Percentiles rank a stretch among this genome's conserved stretches.
Evolutionary conservation across 805 yeast genomes (phyloP).

Genomic region (Hanseniaspora thailandica): DNA sequence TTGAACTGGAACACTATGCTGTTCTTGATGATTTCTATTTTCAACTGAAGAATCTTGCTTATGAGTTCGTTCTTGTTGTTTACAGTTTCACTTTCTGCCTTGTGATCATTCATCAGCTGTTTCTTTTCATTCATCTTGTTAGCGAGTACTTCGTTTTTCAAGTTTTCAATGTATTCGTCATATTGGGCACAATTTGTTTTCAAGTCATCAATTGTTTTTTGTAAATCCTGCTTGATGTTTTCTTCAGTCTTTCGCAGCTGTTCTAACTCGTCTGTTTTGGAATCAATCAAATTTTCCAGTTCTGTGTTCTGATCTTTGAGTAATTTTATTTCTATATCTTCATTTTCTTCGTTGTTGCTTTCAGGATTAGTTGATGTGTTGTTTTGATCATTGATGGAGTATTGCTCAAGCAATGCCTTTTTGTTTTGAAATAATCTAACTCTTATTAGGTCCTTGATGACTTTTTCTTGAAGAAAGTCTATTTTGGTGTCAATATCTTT

Average conservation of each 20-base stretch:
- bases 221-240: constrained; percentile 18
- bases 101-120: background rate
- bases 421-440: constrained; percentile 5
- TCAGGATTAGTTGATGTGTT: too few species aligned
- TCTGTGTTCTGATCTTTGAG: background rate
- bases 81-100: background rate
- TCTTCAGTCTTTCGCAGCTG: constrained; percentile 18
- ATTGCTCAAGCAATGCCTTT: constrained; percentile 1
- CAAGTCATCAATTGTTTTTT: constrained; percentile 4
- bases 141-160: constrained; percentile 6
- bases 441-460: constrained; percentile 6
- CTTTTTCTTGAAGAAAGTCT: constrained; percentile 3
- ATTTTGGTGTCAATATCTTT: constrained; percentile 11
- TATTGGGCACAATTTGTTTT: background rate
- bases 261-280: constrained; percentile 25
- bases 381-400: background rate
- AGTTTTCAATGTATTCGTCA: constrained; percentile 7
- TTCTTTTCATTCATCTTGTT: background rate
- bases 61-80: background rate
- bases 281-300: constrained; percentile 28
- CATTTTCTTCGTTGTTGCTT: background rate
- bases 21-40: background rate
- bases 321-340: background rate
- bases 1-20: constrained; percentile 3
- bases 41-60: background rate